phyloP scores from a whole-genome alignment of 2,329 filamentous ascomycete species.

The Thermomyces lanuginosus region DNA sequence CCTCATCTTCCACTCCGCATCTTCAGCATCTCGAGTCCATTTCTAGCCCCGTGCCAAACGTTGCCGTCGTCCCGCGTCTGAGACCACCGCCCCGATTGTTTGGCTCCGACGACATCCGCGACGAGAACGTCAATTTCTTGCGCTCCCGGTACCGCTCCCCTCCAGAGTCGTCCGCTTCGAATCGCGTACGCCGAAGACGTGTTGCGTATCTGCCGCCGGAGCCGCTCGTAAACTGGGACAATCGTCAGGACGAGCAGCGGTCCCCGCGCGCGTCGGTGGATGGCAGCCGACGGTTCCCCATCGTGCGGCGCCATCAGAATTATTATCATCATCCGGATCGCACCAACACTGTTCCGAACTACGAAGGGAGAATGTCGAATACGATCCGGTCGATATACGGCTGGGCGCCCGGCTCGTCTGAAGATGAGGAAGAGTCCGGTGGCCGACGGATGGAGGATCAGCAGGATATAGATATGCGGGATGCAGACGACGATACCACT shows the following conservation, averaged over 20 bases:
- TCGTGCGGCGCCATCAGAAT: conserved; percentile 24
- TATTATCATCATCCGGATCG: no score
- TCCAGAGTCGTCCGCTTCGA: conserved; percentile 14
- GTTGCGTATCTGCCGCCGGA: conserved; percentile 13
- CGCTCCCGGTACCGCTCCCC: conserved; percentile 22
- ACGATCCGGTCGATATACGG: conserved; percentile 43
- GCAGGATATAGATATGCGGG: conserved; percentile 15
- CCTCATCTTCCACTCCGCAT: conserved; percentile 22
- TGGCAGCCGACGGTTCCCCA: conserved; percentile 28
- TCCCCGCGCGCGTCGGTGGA: conserved; percentile 16
- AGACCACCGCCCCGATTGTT: no score
- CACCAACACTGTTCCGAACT: conserved; percentile 34
- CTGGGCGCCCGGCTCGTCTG: conserved; percentile 38
- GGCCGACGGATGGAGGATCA: no score
- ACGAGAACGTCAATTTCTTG: conserved; percentile 37
- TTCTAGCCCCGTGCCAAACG: conserved; percentile 34
- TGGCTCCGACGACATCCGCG: conserved; percentile 30
- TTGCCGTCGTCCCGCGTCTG: conserved; percentile 26
- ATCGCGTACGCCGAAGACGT: conserved; percentile 18
- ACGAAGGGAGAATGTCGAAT: conserved; percentile 38
- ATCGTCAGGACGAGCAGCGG: conserved; percentile 17
- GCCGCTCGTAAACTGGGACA: conserved; percentile 21
- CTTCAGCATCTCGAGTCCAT: conserved; percentile 32
- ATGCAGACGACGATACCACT: no score
- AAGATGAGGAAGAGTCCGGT: conserved; percentile 14